phyloP scores from a whole-genome alignment of 106 monocot species.

The Cymbidium sinense region DNA sequence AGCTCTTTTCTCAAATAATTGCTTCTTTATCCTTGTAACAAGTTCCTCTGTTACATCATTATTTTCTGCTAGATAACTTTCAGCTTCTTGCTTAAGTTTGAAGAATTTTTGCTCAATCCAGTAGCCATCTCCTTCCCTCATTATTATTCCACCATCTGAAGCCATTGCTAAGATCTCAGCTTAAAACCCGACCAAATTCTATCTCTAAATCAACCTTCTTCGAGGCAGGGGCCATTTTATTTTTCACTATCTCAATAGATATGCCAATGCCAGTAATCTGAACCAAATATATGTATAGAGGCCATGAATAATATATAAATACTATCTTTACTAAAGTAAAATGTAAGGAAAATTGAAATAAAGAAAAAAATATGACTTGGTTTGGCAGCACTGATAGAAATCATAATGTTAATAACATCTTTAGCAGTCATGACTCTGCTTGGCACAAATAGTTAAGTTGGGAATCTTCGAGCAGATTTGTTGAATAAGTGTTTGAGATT shows the following conservation, averaged over 20 bases:
- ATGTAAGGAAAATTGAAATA: background rate
- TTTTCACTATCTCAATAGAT: conserved; percentile 71
- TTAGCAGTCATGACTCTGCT: no score
- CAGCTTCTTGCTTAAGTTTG: conserved; percentile 37
- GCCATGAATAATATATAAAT: background rate
- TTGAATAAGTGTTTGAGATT: background rate
- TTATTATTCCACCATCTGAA: conserved; percentile 39
- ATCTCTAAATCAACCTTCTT: conserved; percentile 55
- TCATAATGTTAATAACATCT: background rate
- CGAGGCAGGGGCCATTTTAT: conserved; percentile 65
- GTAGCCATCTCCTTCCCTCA: conserved; percentile 45
- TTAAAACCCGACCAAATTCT: conserved; percentile 73
- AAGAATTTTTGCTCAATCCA: conserved; percentile 53
- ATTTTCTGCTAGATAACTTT: conserved; percentile 35
- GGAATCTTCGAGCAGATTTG: background rate
- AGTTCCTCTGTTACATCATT: conserved; percentile 32
- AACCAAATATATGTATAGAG: background rate
- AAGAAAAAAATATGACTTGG: background rate
- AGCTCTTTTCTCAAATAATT: conserved; percentile 33
- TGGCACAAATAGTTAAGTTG: no score
- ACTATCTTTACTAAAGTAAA: background rate
- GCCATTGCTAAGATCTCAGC: conserved; percentile 73
- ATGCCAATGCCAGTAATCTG: conserved; percentile 67
- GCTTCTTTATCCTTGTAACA: conserved; percentile 27
- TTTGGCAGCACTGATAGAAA: background rate